phyloP scores from a whole-genome alignment of 2,329 filamentous ascomycete species.

The Colletotrichum karsti region DNA sequence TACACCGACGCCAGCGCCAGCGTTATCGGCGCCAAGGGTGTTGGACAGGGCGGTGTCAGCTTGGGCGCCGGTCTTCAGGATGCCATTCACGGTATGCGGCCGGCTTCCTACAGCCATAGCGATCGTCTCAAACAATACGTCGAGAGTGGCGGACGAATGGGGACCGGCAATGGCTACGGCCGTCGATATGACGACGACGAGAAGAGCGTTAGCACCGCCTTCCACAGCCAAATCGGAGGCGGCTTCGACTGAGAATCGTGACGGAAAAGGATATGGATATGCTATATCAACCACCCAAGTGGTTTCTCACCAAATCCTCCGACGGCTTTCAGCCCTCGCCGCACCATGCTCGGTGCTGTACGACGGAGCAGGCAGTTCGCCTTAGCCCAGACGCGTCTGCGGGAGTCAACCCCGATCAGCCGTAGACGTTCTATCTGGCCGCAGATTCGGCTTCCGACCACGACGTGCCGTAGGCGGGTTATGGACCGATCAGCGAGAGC shows the following conservation, averaged over 20 bases:
- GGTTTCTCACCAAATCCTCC: conserved; percentile 25
- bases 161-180: conserved; percentile 64
- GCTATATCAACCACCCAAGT: conserved; percentile 18
- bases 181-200: conserved; percentile 89
- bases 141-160: conserved; percentile 80
- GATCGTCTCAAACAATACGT: conserved; percentile 96
- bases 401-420: neutral
- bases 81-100: conserved; percentile 70
- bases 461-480: conserved; percentile 28
- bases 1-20: conserved; percentile 85
- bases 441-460: conserved; percentile 2
- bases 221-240: conserved; percentile 89
- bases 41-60: conserved; percentile 87
- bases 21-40: conserved; percentile 77
- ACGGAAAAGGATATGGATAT: conserved; percentile 24
- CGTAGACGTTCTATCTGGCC: neutral
- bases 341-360: conserved; percentile 27
- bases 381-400: conserved; percentile 15
- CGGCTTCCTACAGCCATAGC: conserved; percentile 75
- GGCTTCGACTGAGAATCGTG: conserved; percentile 58
- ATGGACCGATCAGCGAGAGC: conserved; percentile 29
- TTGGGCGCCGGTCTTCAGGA: conserved; percentile 83
- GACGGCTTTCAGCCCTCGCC: conserved; percentile 25
- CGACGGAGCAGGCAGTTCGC: conserved; percentile 20
- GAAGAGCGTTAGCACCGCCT: conserved; percentile 94